Evolutionary conservation across 495 filamentous ascomycete genomes (phyloP).

Genomic region (Saxispiralis lemnorum): DNA sequence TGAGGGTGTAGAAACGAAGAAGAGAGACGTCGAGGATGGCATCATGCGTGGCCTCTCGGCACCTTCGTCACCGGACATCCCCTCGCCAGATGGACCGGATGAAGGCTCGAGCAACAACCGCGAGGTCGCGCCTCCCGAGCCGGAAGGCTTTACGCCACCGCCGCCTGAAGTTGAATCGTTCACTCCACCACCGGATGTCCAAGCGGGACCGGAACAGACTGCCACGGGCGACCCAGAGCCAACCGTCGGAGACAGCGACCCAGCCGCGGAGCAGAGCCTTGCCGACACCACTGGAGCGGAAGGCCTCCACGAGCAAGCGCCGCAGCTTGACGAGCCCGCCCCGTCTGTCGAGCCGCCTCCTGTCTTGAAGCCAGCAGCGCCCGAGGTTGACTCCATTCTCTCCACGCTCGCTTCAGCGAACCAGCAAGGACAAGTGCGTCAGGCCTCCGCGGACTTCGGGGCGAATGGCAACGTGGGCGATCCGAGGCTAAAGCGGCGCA

Average conservation of each 20-base stretch:
- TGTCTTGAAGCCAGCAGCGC: neutral
- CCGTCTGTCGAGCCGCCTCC: slow-evolving; percentile 8
- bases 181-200: slow-evolving; percentile 16
- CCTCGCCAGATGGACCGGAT: slow-evolving; percentile 11
- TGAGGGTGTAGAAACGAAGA: slow-evolving; percentile 51
- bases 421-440: neutral
- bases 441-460: slow-evolving; percentile 5
- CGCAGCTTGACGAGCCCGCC: slow-evolving; percentile 4
- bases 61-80: slow-evolving; percentile 11
- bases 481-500: slow-evolving; percentile 46
- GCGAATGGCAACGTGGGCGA: slow-evolving; percentile 5
- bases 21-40: slow-evolving; percentile 69
- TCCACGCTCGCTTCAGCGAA: neutral
- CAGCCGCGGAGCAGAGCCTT: neutral
- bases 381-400: neutral
- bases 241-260: neutral
- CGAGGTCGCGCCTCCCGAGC: slow-evolving; percentile 49
- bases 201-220: neutral
- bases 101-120: slow-evolving; percentile 22
- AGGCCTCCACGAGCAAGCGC: slow-evolving; percentile 3
- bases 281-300: slow-evolving; percentile 13
- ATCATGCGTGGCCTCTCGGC: slow-evolving; percentile 63
- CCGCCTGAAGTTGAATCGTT: slow-evolving; percentile 18
- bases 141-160: slow-evolving; percentile 41
- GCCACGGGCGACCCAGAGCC: neutral